Evolutionary conservation across 805 yeast genomes (phyloP).

Genomic region (Phaffomyces opuntiae): DNA sequence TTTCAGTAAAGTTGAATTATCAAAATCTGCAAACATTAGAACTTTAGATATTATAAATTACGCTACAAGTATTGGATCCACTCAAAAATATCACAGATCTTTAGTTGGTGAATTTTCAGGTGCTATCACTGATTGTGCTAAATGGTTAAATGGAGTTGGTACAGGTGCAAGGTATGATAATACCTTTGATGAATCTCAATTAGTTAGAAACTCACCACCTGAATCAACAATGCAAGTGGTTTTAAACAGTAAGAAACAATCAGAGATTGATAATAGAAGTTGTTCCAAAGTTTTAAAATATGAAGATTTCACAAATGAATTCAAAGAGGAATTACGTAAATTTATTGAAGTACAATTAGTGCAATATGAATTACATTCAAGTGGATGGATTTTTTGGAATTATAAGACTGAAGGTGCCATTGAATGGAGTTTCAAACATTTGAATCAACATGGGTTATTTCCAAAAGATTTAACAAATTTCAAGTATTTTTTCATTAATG

Average conservation of each 20-base stretch:
- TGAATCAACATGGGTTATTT: conserved; percentile 44
- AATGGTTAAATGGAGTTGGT: conserved; percentile 83
- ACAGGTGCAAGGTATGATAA: conserved; percentile 80
- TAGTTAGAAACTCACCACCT: conserved; percentile 9
- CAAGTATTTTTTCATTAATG: conserved; percentile 31
- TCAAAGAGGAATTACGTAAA: conserved; percentile 40
- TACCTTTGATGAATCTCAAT: conserved; percentile 27
- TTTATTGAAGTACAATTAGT: conserved; percentile 57
- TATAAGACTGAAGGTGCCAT: conserved; percentile 59
- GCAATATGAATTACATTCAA: conserved; percentile 36
- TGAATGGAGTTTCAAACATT: conserved; percentile 58
- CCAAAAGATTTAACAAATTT: conserved; percentile 55
- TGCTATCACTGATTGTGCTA: conserved; percentile 87
- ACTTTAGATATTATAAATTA: conserved; percentile 25
- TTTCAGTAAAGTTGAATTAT: conserved; percentile 58
- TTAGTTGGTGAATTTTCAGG: conserved; percentile 82
- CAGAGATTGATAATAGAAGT: conserved; percentile 2
- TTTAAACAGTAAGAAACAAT: neutral
- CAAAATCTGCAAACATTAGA: conserved; percentile 30
- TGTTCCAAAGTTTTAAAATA: conserved; percentile 36
- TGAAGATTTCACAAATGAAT: conserved; percentile 35
- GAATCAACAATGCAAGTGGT: neutral
- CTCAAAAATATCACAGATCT: conserved; percentile 38
- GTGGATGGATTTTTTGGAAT: conserved; percentile 69
- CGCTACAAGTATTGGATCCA: conserved; percentile 23